A percentile compares a stretch with the other conserved stretches of the same genome.
These are phyloP conservation scores for Azolla pinnata DNA, from an alignment of 75 land plant species.

Conservation along the genomic window DNA sequence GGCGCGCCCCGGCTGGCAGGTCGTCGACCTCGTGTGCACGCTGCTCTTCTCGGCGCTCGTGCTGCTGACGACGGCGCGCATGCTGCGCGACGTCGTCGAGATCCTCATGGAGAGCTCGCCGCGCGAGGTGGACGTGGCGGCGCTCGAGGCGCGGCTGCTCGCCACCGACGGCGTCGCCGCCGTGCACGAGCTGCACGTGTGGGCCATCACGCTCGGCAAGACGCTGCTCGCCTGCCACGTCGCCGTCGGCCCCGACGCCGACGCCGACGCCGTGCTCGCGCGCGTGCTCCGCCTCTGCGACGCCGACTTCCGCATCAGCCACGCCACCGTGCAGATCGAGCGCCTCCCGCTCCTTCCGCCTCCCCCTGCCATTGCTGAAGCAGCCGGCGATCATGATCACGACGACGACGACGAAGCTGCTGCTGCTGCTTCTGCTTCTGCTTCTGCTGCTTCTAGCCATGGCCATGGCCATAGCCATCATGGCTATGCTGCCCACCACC, in stretches of 20 bases:
- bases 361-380: too few species aligned
- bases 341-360: too few species aligned
- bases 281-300: slow-evolving; percentile 50
- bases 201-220: slow-evolving; percentile 83
- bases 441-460: too few species aligned
- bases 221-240: slow-evolving; percentile 79
- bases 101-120: slow-evolving; percentile 92
- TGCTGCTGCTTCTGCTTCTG: too few species aligned
- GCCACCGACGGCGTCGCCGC: slow-evolving; percentile 61
- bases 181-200: slow-evolving; percentile 79
- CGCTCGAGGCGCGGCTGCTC: slow-evolving; percentile 58
- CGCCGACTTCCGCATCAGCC: slow-evolving; percentile 60
- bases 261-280: slow-evolving; percentile 64
- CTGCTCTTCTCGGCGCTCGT: slow-evolving; percentile 70
- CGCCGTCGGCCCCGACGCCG: slow-evolving; percentile 46
- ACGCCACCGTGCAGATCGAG: slow-evolving; percentile 88
- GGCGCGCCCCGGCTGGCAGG: slow-evolving; percentile 68
- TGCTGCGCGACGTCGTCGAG: slow-evolving; percentile 63
- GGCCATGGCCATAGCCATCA: too few species aligned
- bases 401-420: too few species aligned
- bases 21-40: slow-evolving; percentile 80
- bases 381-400: too few species aligned
- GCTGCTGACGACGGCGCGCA: slow-evolving; percentile 51
- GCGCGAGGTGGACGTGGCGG: slow-evolving; percentile 64
- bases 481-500: too few species aligned